phyloP scores from a whole-genome alignment of 2,329 filamentous ascomycete genomes.

The Penicillium sp. region DNA sequence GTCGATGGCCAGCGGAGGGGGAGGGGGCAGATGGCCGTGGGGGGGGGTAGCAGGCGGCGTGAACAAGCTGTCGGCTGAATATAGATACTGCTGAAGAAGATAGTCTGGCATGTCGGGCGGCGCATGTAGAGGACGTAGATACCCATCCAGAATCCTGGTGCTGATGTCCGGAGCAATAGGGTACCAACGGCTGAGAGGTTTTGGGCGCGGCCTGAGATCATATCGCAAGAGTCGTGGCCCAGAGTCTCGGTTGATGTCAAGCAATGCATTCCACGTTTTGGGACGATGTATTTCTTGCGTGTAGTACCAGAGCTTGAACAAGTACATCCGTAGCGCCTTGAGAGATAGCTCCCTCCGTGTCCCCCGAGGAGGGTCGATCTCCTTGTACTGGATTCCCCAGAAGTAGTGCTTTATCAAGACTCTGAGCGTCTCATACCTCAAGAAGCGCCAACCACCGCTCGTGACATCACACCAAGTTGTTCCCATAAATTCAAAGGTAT shows the following conservation, averaged over 20 bases:
- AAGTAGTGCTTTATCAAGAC: conserved; percentile 19
- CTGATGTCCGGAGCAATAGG: conserved; percentile 9
- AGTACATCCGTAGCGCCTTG: not conserved
- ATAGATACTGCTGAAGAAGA: conserved; percentile 15
- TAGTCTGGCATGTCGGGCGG: conserved; percentile 9
- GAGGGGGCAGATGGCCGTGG: no score
- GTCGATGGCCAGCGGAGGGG: not conserved
- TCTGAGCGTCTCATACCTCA: conserved; percentile 1
- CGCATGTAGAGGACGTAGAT: conserved; percentile 14
- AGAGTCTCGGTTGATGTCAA: conserved; percentile 24
- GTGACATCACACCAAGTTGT: not conserved
- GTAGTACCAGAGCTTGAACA: conserved; percentile 30
- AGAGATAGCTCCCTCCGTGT: not conserved
- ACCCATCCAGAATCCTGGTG: conserved; percentile 1
- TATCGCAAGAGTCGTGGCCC: conserved; percentile 33
- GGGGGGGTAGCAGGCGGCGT: not conserved
- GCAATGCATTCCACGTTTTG: conserved; percentile 11
- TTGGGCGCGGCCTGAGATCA: conserved; percentile 6
- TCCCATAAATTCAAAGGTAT: conserved; percentile 10
- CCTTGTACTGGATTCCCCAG: conserved; percentile 27
- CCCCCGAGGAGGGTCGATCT: not conserved
- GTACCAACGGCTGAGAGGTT: conserved; percentile 28
- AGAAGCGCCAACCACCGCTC: not conserved
- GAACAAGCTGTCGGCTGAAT: conserved; percentile 6
- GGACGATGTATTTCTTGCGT: conserved; percentile 21